Percentiles rank a stretch among this genome's conserved stretches.
phyloP scores from a whole-genome alignment of 768 basidiomycete genomes.

The Nidula microcarpa region DNA sequence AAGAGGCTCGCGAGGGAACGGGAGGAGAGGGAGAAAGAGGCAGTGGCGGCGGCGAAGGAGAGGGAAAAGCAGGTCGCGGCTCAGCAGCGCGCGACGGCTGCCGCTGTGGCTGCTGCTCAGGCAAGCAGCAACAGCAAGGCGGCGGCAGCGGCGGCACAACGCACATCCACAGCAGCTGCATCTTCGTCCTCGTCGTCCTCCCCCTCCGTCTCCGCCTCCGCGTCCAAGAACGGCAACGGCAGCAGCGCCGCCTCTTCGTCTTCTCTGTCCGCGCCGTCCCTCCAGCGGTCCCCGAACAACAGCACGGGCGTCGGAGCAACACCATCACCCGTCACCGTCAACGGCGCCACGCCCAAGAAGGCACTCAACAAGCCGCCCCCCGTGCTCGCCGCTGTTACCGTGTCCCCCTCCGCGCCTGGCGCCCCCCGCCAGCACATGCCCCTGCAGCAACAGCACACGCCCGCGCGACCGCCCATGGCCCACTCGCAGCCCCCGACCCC shows the following conservation, averaged over 20 bases:
- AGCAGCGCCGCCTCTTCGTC: conserved; percentile 39
- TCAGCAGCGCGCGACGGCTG: conserved; percentile 46
- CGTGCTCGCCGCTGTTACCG: conserved; percentile 17
- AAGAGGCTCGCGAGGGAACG: conserved; percentile 38
- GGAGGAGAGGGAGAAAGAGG: conserved; percentile 26
- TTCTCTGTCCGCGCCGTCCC: conserved; percentile 16
- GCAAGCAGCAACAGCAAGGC: conserved; percentile 21
- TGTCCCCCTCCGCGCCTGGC: conserved; percentile 7
- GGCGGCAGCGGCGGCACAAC: background rate
- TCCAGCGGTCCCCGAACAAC: conserved; percentile 38
- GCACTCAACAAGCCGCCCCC: conserved; percentile 46
- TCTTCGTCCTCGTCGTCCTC: conserved; percentile 37
- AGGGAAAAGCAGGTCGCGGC: conserved; percentile 24
- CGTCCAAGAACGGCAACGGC: conserved; percentile 10
- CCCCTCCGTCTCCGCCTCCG: conserved; percentile 5
- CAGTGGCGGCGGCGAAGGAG: conserved; percentile 20
- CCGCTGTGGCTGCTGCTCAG: conserved; percentile 16
- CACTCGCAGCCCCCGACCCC: background rate
- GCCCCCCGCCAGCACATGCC: conserved; percentile 14
- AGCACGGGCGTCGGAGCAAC: conserved; percentile 7
- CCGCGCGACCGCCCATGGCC: background rate
- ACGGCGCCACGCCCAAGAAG: conserved; percentile 55
- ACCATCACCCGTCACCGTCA: too few relatives aligned
- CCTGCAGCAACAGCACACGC: conserved; percentile 27
- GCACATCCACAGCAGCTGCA: conserved; percentile 18